These are phyloP conservation scores for Cenchrus fungigraminus DNA, from an alignment of 176 grass and related monocot species.

Conservation along the genomic window DNA sequence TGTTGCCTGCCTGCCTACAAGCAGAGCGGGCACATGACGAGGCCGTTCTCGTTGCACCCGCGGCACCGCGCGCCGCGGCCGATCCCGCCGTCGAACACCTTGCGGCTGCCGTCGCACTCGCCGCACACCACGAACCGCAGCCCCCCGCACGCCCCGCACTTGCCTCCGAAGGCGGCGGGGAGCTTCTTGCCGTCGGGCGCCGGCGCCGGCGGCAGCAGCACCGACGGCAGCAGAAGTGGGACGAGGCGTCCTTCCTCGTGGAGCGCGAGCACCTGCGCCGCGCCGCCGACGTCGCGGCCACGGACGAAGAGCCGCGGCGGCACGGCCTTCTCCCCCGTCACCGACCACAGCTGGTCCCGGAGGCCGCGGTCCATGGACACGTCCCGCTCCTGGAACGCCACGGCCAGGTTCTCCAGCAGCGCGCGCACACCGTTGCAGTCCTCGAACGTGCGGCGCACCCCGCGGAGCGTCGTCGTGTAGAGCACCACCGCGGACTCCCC, in stretches of 20 bases:
- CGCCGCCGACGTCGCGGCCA: slow-evolving; percentile 66
- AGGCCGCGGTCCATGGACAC: slow-evolving; percentile 85
- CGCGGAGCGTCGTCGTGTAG: slow-evolving; percentile 77
- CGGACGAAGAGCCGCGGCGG: slow-evolving; percentile 76
- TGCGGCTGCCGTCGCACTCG: slow-evolving; percentile 69
- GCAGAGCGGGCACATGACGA: slow-evolving; percentile 64
- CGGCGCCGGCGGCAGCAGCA: not conserved
- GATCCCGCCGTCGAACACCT: slow-evolving; percentile 51
- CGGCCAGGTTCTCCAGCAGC: slow-evolving; percentile 64
- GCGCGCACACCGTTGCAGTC: slow-evolving; percentile 61
- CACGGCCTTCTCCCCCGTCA: slow-evolving; percentile 51
- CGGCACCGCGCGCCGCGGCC: slow-evolving; percentile 46
- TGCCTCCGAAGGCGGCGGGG: not conserved
- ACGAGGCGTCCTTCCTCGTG: slow-evolving; percentile 71
- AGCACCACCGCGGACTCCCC: slow-evolving; percentile 52
- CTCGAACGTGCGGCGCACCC: slow-evolving; percentile 79
- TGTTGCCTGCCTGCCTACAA: not conserved
- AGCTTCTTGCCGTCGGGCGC: not conserved
- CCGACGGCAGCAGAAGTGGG: slow-evolving; percentile 31
- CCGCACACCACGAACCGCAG: slow-evolving; percentile 61
- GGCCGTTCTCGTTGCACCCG: slow-evolving; percentile 81
- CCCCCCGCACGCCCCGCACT: slow-evolving; percentile 56
- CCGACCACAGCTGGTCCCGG: slow-evolving; percentile 66
- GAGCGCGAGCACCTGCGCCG: slow-evolving; percentile 60
- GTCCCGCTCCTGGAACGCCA: slow-evolving; percentile 74